A percentile compares a stretch with the other conserved stretches of the same genome.
Evolutionary conservation across 306 rosid species (phyloP).

Genomic region (Vigna reflexopilosa): DNA sequence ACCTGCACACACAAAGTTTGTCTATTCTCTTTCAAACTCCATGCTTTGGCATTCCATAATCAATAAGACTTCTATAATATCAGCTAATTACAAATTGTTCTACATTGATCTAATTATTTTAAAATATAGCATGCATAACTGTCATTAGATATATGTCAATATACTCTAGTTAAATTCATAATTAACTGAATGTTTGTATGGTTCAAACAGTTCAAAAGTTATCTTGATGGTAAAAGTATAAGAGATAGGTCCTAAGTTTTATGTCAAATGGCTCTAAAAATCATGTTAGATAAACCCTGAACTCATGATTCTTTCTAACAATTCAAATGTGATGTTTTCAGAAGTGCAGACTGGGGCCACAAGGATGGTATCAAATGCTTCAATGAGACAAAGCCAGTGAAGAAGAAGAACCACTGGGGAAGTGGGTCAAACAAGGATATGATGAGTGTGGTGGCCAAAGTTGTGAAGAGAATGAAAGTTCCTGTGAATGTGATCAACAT

Average conservation of each 20-base stretch:
- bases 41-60: not conserved
- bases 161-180: not conserved
- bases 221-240: too few species aligned
- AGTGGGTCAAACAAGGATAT: constrained; percentile 78
- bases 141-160: too few species aligned
- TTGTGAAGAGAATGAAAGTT: constrained; percentile 72
- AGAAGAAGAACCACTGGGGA: constrained; percentile 81
- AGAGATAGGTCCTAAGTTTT: not conserved
- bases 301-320: not conserved
- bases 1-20: constrained; percentile 84
- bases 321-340: constrained; percentile 36
- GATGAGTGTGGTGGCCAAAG: constrained; percentile 75
- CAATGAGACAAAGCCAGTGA: constrained; percentile 69
- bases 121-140: too few species aligned
- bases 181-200: too few species aligned
- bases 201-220: too few species aligned
- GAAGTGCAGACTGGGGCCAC: constrained; percentile 58
- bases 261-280: constrained; percentile 16
- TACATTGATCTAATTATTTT: too few species aligned
- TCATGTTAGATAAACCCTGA: not conserved
- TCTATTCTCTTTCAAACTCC: constrained; percentile 40
- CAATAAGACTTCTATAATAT: not conserved
- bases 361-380: constrained; percentile 53
- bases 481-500: constrained; percentile 73
- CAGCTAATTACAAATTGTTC: too few species aligned